Conservation (phyloP, 2,329 filamentous ascomycete species). For the Neonectria sp. region DNA sequence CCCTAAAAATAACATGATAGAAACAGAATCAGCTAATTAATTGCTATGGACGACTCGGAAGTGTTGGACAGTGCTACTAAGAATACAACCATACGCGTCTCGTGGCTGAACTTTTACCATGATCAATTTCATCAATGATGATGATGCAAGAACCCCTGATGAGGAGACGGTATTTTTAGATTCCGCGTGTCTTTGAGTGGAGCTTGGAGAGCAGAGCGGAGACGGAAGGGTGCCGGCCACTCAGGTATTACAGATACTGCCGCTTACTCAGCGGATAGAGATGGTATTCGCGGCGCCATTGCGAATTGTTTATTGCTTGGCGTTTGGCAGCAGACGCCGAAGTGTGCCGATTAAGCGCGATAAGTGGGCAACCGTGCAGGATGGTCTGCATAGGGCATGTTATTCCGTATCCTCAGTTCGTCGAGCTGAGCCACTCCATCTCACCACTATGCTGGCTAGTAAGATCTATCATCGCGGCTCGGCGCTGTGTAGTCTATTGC, state of each 20-base stretch:
- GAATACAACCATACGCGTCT: neutral
- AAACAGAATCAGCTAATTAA: neutral
- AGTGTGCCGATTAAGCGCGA: neutral
- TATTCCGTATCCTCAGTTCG: neutral
- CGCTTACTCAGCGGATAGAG: neutral
- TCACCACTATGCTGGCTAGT: neutral
- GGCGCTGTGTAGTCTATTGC: too few relatives aligned
- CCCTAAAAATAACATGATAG: neutral
- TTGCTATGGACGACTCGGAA: too few relatives aligned
- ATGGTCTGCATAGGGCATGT: neutral
- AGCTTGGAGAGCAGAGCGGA: neutral
- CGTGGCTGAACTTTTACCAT: neutral
- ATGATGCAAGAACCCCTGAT: neutral
- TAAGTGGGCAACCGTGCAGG: neutral
- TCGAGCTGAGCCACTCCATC: neutral
- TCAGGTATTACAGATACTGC: neutral
- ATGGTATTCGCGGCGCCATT: neutral
- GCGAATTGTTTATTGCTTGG: neutral
- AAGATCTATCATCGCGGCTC: too few relatives aligned
- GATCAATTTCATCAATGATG: neutral
- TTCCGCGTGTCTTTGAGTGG: neutral
- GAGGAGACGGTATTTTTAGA: neutral
- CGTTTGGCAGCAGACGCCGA: neutral
- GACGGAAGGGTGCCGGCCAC: neutral
- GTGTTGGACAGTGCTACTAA: neutral